phyloP scores from a whole-genome alignment of 2,329 filamentous ascomycete species.

The Cyphellophora attinorum region DNA sequence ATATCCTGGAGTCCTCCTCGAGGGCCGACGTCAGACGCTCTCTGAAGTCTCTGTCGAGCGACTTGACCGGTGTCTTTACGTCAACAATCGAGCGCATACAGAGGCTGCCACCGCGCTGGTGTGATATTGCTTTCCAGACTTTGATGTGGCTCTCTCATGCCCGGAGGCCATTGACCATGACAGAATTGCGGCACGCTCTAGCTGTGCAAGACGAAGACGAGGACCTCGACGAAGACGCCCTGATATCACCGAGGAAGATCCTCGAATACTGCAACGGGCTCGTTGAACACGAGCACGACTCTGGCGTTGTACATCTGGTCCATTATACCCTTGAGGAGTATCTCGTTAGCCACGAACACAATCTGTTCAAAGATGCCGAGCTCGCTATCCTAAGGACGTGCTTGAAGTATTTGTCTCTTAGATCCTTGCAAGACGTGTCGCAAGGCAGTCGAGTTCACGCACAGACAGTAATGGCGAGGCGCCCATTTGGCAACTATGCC shows the following conservation, averaged over 20 bases:
- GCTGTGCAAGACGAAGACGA: slow-evolving; percentile 17
- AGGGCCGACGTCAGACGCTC: slow-evolving; percentile 21
- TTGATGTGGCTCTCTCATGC: slow-evolving; percentile 24
- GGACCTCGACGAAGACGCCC: slow-evolving; percentile 21
- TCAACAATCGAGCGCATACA: slow-evolving; percentile 21
- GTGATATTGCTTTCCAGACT: slow-evolving; percentile 18
- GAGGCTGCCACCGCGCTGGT: slow-evolving; percentile 15
- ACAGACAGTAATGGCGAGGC: slow-evolving; percentile 4
- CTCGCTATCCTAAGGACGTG: slow-evolving; percentile 17
- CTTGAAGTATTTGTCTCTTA: slow-evolving; percentile 12
- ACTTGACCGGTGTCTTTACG: slow-evolving; percentile 20
- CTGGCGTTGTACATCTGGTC: slow-evolving; percentile 22
- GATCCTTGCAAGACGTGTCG: slow-evolving; percentile 7
- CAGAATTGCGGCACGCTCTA: slow-evolving; percentile 23
- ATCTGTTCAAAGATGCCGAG: slow-evolving; percentile 23
- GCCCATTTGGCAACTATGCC: slow-evolving; percentile 15
- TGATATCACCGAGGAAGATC: slow-evolving; percentile 15
- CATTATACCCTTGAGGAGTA: slow-evolving; percentile 27
- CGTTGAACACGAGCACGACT: slow-evolving; percentile 23
- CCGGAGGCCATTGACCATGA: slow-evolving; percentile 17
- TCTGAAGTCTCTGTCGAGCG: slow-evolving; percentile 18
- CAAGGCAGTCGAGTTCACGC: slow-evolving; percentile 8
- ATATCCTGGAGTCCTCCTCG: slow-evolving; percentile 21
- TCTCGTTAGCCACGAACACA: slow-evolving; percentile 21
- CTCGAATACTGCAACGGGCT: slow-evolving; percentile 25